Base-by-base conservation (phyloP, 805 yeast species). In the Lipomyces yamanashiensis region DNA sequence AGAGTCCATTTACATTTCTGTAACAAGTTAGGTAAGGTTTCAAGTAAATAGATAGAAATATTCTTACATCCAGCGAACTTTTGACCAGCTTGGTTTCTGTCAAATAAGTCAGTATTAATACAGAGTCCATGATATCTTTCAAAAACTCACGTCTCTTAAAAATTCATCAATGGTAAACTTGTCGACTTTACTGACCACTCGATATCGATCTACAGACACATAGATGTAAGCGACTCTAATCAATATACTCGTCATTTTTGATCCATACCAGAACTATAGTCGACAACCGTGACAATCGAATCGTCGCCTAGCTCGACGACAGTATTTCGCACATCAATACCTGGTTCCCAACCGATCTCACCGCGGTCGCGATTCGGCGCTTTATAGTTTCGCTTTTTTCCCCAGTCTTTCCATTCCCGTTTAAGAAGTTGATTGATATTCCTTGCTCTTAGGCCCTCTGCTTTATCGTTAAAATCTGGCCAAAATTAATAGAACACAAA, bases 331-430 rank as follows among this genome's bases (percentile, higher is more conserved):
- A 83, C 76, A 69, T 85, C 82, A 34, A 84, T 78, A 19, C 88
- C 88, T 0, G 88, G 88, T 68, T 85, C 88, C 83, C 85, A 82
- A 28, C 81, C 84, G 4, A 62, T 62, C 43, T 64, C 68, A 10
- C 63, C 63, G 43, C 58, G 58, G 13, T 62, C 66, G 15, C 61
- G 9, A 6, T 40, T 59, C 5, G 66, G 58, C 19, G 43, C 13
- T n/a, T 56, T 56, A 45, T 64, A 64, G 44, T 64, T 64, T 47
- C 68, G 55, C 54, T 64, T 61, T 12, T 44, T 54, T 15, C 68
- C 68, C 63, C 67, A 62, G 28, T 64, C 67, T 19, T 49, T 54
- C 67, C 67, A 61, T 40, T 62, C 68, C 2, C 67, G 67, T 50
- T 51, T 62, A 5, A 64, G 40, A 23, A 64, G 34, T 41, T 62